Evolutionary conservation across 495 filamentous ascomycete species (phyloP).

Genomic region (Talaromyces wortmannii): DNA sequence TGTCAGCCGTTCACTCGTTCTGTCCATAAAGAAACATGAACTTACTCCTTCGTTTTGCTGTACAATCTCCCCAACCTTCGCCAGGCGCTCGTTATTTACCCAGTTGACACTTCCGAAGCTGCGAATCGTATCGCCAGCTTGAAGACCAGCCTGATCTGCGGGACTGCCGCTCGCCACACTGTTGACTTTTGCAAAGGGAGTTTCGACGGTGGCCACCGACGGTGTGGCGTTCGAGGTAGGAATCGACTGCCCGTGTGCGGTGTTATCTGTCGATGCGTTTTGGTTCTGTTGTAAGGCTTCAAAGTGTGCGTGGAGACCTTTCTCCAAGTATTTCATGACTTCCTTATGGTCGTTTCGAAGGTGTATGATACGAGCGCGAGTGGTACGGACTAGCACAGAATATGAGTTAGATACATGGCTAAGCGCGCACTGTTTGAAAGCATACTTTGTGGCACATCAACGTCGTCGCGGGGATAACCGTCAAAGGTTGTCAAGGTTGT

Average conservation of each 20-base stretch:
- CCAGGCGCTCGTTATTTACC: slow-evolving; percentile 78
- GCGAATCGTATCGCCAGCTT: slow-evolving; percentile 72
- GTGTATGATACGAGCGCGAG: slow-evolving; percentile 79
- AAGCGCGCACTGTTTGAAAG: not conserved
- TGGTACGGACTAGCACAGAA: slow-evolving; percentile 66
- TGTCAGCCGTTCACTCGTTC: slow-evolving; percentile 5
- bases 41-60: slow-evolving; percentile 86
- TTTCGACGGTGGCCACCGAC: slow-evolving; percentile 33
- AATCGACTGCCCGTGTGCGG: slow-evolving; percentile 17
- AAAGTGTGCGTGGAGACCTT: slow-evolving; percentile 70
- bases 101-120: slow-evolving; percentile 77
- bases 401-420: slow-evolving; percentile 4
- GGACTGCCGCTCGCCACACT: slow-evolving; percentile 73
- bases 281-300: slow-evolving; percentile 28
- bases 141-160: slow-evolving; percentile 76
- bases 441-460: slow-evolving; percentile 92
- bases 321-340: slow-evolving; percentile 76
- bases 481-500: slow-evolving; percentile 83
- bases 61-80: slow-evolving; percentile 77
- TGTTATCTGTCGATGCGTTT: slow-evolving; percentile 17
- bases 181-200: slow-evolving; percentile 87
- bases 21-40: slow-evolving; percentile 4
- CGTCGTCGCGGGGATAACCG: slow-evolving; percentile 86
- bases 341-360: slow-evolving; percentile 91
- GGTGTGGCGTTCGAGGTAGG: not conserved